Evolutionary conservation across 2,329 filamentous ascomycete genomes (phyloP).

Genomic region (Pseudogymnoascus sp.): DNA sequence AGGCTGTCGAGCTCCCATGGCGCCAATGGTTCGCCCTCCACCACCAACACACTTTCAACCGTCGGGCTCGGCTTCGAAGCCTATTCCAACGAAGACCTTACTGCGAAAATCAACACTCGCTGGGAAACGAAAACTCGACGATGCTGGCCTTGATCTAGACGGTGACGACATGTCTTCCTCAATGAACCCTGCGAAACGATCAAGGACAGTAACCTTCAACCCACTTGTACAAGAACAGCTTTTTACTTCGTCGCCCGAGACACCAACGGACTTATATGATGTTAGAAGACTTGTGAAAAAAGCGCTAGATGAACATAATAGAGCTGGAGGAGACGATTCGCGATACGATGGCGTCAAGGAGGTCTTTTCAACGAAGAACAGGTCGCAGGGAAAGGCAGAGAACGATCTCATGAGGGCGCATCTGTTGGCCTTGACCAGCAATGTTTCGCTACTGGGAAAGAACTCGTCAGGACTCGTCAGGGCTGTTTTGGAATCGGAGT

Average conservation of each 20-base stretch:
- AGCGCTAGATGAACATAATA: slow-evolving; percentile 5
- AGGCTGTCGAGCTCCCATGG: slow-evolving; percentile 6
- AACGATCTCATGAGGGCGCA: slow-evolving; percentile 47
- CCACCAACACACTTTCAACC: slow-evolving; percentile 5
- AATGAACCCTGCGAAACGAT: slow-evolving; percentile 22
- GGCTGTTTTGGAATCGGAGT: slow-evolving; percentile 51
- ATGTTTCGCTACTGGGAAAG: slow-evolving; percentile 50
- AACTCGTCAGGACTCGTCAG: slow-evolving; percentile 51
- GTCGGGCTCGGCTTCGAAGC: slow-evolving; percentile 2
- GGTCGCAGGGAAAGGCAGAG: slow-evolving; percentile 26
- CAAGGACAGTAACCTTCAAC: slow-evolving; percentile 25
- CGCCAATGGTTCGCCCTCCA: slow-evolving; percentile 7
- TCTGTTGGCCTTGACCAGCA: slow-evolving; percentile 53
- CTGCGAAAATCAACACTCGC: slow-evolving; percentile 6
- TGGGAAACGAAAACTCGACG: neutral
- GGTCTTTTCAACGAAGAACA: slow-evolving; percentile 33
- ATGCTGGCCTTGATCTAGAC: slow-evolving; percentile 3
- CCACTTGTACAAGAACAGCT: slow-evolving; percentile 15
- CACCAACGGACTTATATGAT: neutral
- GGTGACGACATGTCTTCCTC: slow-evolving; percentile 20
- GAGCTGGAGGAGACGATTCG: slow-evolving; percentile 39
- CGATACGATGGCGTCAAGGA: slow-evolving; percentile 52
- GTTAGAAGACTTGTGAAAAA: neutral
- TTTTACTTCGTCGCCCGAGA: neutral
- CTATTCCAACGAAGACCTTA: slow-evolving; percentile 2